A percentile compares a stretch with the other conserved stretches of the same genome.
These are phyloP conservation scores for Lichtheimia ornata DNA, from an alignment of 371 early-diverging fungal species.

Conservation along the genomic window DNA sequence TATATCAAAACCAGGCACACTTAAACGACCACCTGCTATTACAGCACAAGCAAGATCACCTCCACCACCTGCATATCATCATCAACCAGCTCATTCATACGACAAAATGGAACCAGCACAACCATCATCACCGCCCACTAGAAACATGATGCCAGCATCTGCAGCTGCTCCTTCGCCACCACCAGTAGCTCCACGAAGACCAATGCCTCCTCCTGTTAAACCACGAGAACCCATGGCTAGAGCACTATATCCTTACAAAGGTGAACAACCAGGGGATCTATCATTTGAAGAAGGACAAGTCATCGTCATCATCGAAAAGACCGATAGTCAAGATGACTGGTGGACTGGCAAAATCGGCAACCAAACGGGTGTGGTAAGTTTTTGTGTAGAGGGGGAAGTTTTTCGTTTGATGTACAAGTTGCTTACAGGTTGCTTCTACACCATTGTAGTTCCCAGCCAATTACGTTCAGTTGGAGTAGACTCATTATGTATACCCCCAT, in stretches of 20 bases:
- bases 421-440: neutral
- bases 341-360: slow-evolving; percentile 76
- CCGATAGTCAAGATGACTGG: slow-evolving; percentile 77
- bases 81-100: neutral
- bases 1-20: slow-evolving; percentile 13
- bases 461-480: slow-evolving; percentile 61
- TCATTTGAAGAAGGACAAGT: slow-evolving; percentile 75
- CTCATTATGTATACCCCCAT: neutral
- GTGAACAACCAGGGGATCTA: slow-evolving; percentile 72
- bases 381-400: neutral
- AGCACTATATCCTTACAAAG: slow-evolving; percentile 74
- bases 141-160: neutral
- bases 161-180: neutral
- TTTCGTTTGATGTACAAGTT: neutral
- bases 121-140: neutral
- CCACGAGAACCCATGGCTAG: slow-evolving; percentile 37
- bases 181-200: neutral
- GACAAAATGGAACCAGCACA: neutral
- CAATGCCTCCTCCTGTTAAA: neutral
- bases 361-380: slow-evolving; percentile 61
- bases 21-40: slow-evolving; percentile 3
- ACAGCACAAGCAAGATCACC: neutral
- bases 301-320: slow-evolving; percentile 65
- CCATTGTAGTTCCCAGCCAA: slow-evolving; percentile 79
- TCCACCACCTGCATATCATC: neutral